Evolutionary conservation across 352 stramenopile genomes (phyloP), one percentile per base, ranked within the genome.

Genomic region (Elongisporangium prolatum): DNA sequence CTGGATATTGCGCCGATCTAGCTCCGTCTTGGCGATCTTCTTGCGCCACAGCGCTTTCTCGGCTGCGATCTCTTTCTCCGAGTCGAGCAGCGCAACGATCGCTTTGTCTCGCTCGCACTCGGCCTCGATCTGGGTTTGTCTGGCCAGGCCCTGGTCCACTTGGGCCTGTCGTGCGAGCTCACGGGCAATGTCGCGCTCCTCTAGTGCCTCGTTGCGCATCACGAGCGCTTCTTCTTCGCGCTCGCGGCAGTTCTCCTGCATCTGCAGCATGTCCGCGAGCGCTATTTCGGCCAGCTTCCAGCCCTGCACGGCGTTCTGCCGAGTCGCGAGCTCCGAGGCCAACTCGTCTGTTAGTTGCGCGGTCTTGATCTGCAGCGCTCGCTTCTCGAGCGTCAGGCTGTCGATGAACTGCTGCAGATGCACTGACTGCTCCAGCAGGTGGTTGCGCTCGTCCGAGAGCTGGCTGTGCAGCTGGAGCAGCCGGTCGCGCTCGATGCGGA

Each of bases 1-100:
- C 52, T 87, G 74, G 37, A 87, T 84, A 38, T 83, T 87, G 20
- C 72, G 69, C 14, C 77, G 77, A 14, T 87, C 74, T 18, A 72
- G 56, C 52, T 83, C 74, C 1, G 65, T 68, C 25, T 77, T 78
- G 5, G 63, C 66, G 6, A 82, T 68, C n/a, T 67, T 65, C 22
- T 68, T 72, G 10, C 67, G 28, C 69, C 77, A 87, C 21, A 65
- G 63, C 51, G 77, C 72, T 53, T 77, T 79, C 22, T 84, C 72
- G 22, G 63, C 55, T 2, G 61, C 63, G 49, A 87, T 70, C 10
- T 71, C 65, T 0, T 55, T 54, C 56, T 84, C 71, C 2, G 64
- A 63, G 7, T 72, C 50, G 17, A 80, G 54, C 34, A 80, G 52
- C 5, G 59, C 61, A 17, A 70, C 57, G n/a, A 77, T 25, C 3